phyloP scores from a whole-genome alignment of 1,284 basidiomycete genomes.

The Caloboletus firmus region DNA sequence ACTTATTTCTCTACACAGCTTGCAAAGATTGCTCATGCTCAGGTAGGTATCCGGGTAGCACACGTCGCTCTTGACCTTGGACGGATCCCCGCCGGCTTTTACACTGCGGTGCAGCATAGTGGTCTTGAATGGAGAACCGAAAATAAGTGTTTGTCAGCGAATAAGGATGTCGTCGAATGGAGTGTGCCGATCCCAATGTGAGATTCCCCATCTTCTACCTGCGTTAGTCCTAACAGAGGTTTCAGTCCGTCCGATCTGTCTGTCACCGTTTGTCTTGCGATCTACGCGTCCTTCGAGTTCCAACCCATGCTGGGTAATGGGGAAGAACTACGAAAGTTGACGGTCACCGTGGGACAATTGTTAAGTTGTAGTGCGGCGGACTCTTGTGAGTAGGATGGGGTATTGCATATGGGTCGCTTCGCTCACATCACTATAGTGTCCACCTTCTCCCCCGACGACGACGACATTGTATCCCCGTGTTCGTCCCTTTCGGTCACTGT shows the following conservation, averaged over 20 bases:
- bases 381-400: neutral
- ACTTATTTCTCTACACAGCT: no score
- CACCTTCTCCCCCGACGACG: neutral
- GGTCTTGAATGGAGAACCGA: neutral
- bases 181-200: neutral
- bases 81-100: neutral
- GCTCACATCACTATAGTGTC: neutral
- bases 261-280: neutral
- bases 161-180: neutral
- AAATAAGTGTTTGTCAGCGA: neutral
- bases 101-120: neutral
- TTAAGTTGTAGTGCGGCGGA: neutral
- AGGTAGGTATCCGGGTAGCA: neutral
- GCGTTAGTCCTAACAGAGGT: neutral
- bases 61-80: neutral
- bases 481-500: neutral
- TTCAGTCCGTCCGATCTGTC: conserved; percentile 10
- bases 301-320: conserved; percentile 12
- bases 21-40: no score
- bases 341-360: conserved; percentile 6
- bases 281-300: conserved; percentile 12
- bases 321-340: neutral
- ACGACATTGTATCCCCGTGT: neutral
- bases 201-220: neutral
- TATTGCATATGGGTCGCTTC: neutral